Conservation (phyloP, 2,329 filamentous ascomycete genomes). For the Tetracladium maxilliforme region DNA sequence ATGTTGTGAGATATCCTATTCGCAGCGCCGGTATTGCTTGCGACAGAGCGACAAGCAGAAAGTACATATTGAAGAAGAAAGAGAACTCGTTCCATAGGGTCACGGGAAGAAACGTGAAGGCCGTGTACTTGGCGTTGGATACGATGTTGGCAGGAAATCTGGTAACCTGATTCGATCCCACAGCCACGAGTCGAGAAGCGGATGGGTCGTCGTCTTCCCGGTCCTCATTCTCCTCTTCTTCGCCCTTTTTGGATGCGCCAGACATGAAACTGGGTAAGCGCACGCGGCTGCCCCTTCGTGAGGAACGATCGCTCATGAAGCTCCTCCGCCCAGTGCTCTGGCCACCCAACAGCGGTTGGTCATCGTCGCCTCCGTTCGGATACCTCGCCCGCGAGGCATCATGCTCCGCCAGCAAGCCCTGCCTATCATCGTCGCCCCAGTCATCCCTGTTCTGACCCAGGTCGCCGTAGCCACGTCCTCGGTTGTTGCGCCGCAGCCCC, state of each 20-base stretch:
- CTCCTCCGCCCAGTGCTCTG: too few relatives aligned
- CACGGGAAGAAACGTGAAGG: constrained; percentile 82
- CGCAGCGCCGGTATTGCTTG: constrained; percentile 80
- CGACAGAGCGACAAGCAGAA: constrained; percentile 84
- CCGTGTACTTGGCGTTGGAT: constrained; percentile 95
- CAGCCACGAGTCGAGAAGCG: constrained; percentile 58
- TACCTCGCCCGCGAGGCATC: too few relatives aligned
- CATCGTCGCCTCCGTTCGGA: too few relatives aligned
- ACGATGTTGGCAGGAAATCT: constrained; percentile 83
- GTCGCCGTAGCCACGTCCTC: constrained; percentile 42
- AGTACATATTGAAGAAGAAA: constrained; percentile 99
- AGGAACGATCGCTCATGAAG: too few relatives aligned
- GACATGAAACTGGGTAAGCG: constrained; percentile 57
- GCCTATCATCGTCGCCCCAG: constrained; percentile 49
- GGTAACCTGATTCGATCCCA: constrained; percentile 58
- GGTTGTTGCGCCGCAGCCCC: constrained; percentile 30
- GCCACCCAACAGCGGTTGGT: constrained; percentile 2
- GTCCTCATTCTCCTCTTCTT: constrained; percentile 18
- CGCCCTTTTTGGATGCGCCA: constrained; percentile 9
- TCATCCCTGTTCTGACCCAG: constrained; percentile 39
- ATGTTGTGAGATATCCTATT: constrained; percentile 90
- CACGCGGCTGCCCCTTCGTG: too few relatives aligned
- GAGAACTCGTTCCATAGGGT: constrained; percentile 98
- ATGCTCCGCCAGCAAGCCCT: constrained; percentile 50
- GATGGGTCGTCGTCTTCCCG: constrained; percentile 45